phyloP scores from a whole-genome alignment of 2,329 filamentous ascomycete genomes.

The Periconia digitata region DNA sequence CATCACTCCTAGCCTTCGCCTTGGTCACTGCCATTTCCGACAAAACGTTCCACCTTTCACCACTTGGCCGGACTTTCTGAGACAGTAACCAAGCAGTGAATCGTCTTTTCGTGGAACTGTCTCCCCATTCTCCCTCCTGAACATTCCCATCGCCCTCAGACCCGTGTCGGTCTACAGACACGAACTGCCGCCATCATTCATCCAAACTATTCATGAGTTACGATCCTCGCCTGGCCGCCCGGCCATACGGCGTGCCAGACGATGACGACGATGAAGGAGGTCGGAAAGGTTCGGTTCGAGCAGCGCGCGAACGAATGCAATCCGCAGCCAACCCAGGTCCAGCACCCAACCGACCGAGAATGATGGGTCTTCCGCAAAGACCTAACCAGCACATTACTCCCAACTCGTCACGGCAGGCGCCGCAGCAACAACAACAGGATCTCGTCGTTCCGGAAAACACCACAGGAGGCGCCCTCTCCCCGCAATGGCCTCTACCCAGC shows the following conservation, averaged over 20 bases:
- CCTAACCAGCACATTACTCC: constrained; percentile 38
- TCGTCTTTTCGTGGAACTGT: constrained; percentile 9
- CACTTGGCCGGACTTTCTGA: constrained; percentile 15
- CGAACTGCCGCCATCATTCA: constrained; percentile 31
- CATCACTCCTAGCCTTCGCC: constrained; percentile 17
- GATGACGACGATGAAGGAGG: constrained; percentile 22
- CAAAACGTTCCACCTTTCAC: constrained; percentile 7
- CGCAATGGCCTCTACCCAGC: constrained; percentile 52
- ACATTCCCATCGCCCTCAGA: constrained; percentile 11
- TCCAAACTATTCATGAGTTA: constrained; percentile 39
- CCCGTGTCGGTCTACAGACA: constrained; percentile 39
- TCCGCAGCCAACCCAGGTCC: constrained; percentile 30
- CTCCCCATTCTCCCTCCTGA: constrained; percentile 6
- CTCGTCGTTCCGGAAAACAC: constrained; percentile 18
- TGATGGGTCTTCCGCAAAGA: constrained; percentile 38
- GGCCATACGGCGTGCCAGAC: constrained; percentile 31
- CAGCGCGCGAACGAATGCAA: constrained; percentile 38
- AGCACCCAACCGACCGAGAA: constrained; percentile 33
- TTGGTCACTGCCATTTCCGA: constrained; percentile 8
- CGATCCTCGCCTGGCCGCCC: constrained; percentile 35
- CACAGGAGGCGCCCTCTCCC: constrained; percentile 24
- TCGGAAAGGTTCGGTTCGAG: constrained; percentile 38
- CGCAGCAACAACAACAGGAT: constrained; percentile 13
- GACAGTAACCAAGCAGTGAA: constrained; percentile 20
- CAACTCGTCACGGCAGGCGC: constrained; percentile 15